Conservation (phyloP, 306 rosid species). For the Vigna unguiculata region DNA sequence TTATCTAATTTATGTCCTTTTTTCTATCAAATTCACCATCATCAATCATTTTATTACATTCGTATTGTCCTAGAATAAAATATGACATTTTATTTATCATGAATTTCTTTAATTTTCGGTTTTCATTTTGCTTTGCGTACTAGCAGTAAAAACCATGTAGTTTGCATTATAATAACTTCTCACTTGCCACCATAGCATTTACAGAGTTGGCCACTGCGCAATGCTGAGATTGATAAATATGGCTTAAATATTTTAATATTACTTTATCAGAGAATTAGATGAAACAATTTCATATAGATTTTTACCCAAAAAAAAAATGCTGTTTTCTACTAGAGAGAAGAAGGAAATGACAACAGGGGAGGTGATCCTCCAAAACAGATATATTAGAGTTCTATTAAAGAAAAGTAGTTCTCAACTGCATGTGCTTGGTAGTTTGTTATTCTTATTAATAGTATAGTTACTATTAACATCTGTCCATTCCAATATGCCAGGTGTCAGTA, state of each 20-base stretch:
- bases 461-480: no score
- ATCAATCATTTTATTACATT: not conserved
- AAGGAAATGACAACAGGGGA: slow-evolving; percentile 6
- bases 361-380: slow-evolving; percentile 28
- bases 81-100: not conserved
- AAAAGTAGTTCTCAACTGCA: no score
- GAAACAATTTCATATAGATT: not conserved
- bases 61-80: not conserved
- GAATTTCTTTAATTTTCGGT: not conserved
- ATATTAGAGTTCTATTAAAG: no score
- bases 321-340: not conserved
- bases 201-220: not conserved
- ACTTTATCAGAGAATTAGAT: not conserved
- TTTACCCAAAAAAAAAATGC: not conserved
- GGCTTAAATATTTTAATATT: not conserved
- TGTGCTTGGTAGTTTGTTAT: no score
- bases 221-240: not conserved
- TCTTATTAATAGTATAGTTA: no score
- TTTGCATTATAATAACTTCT: not conserved
- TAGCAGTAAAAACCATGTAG: not conserved
- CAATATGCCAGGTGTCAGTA: no score
- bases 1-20: not conserved
- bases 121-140: not conserved
- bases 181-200: not conserved
- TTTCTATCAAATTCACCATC: not conserved